Percentiles rank a stretch among this genome's conserved stretches.
Evolutionary conservation across 179 eudicot species (phyloP).

Genomic region (Gypsophila paniculata): DNA sequence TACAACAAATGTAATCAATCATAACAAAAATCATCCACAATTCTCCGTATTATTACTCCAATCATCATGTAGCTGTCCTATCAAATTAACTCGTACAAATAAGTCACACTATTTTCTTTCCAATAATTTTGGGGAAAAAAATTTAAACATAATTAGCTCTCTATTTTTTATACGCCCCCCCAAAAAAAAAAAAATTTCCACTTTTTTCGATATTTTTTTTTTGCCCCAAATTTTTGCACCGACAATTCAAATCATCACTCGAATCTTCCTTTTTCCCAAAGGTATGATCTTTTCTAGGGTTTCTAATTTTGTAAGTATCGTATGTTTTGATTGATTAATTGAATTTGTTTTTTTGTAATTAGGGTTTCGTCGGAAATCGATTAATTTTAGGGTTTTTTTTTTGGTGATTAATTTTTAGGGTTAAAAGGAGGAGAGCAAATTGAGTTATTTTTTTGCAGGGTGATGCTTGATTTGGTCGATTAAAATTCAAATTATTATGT

Average conservation of each 20-base stretch:
- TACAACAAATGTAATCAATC: too few relatives aligned
- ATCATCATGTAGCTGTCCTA: neutral
- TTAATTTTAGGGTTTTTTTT: neutral
- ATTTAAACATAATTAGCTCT: neutral
- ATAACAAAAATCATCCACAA: too few relatives aligned
- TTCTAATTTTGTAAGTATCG: neutral
- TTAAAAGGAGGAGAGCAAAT: conserved; percentile 5
- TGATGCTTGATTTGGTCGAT: conserved; percentile 18
- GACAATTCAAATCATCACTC: conserved; percentile 23
- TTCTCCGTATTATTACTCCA: neutral
- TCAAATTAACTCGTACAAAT: too few relatives aligned
- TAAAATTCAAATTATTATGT: conserved; percentile 37
- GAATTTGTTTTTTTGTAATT: too few relatives aligned
- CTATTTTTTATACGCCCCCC: neutral
- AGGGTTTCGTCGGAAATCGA: conserved; percentile 5
- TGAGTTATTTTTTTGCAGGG: neutral
- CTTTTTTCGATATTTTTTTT: too few relatives aligned
- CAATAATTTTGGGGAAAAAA: neutral
- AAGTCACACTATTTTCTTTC: too few relatives aligned
- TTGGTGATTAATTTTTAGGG: conserved; percentile 22
- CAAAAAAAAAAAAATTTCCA: too few relatives aligned
- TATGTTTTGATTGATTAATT: neutral
- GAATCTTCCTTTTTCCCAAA: conserved; percentile 9
- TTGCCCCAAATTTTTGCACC: conserved; percentile 16
- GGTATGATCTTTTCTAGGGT: conserved; percentile 17